Base-by-base conservation (phyloP, 495 filamentous ascomycete genomes). In the Talaromyces liani region DNA sequence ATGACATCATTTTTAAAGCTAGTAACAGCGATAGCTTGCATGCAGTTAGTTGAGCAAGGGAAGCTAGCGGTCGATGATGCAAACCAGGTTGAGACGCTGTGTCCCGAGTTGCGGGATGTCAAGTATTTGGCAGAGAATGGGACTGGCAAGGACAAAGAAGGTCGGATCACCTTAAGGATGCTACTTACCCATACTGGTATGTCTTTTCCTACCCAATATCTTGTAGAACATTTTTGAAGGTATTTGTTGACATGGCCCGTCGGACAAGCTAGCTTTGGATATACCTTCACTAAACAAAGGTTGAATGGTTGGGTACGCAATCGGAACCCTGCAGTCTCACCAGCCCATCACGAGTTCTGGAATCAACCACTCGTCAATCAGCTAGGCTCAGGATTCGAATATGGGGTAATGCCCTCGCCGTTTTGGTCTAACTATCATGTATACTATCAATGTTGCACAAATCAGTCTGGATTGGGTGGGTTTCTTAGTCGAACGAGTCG, bases 401-500 rank as follows among this genome's bases (percentile, higher is more conserved):
- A 89, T 66, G 85, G 85, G 0, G 81, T 84, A 72, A 69, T 79
- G 64, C 45, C 39, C 33, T 61, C 55, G 56, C 14, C 16, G 14
- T 20, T 12, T 2, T 41, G 7, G 3, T 22, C 20, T 47, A 10
- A 33, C 57, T 2, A 10, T 58, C 6, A 31, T 36, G 6, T 9
- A 62, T 24, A 62, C 33, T 12, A 9, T 64, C 14, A 59, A 61
- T 56, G 8, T 22, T 9, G 12, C 31, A 49, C 55, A 83, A 80
- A 74, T 81, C 8, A 77, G 78, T 57, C 73, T 86, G 53, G 85
- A 88, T 69, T 88, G 85, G 85, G 85, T 80, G 4, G 85, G 86
- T 8, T 68, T 83, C 6, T 64, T 81, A 4, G 65, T 87, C 58
- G 81, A 88, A 66, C 79, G 83, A 10, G 77, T 77, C 22, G 78